phyloP scores from a whole-genome alignment of 2,329 filamentous ascomycete genomes.

The Penicillium crustosum region DNA sequence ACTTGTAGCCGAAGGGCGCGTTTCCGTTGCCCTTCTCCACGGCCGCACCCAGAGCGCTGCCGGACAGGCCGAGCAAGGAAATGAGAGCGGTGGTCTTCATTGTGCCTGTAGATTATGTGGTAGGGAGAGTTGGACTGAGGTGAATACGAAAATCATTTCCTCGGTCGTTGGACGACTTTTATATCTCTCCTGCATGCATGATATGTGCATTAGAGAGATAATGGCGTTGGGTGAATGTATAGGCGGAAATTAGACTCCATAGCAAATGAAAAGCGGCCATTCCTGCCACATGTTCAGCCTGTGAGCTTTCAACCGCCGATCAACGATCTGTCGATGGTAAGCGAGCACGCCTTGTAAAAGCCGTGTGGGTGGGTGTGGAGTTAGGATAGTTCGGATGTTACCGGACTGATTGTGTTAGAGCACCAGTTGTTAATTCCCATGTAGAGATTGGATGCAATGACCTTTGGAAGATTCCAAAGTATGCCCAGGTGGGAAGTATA shows the following conservation, averaged over 20 bases:
- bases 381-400: background rate
- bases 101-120: background rate
- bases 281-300: background rate
- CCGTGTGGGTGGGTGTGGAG: background rate
- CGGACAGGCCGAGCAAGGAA: conserved; percentile 20
- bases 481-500: background rate
- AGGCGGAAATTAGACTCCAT: too few relatives aligned
- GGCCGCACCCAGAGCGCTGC: conserved; percentile 19
- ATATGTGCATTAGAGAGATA: background rate
- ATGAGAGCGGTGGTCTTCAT: conserved; percentile 27
- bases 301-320: background rate
- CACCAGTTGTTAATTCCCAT: background rate
- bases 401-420: background rate
- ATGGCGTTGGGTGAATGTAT: background rate
- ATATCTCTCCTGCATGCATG: conserved; percentile 2
- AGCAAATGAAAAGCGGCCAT: conserved; percentile 2
- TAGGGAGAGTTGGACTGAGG: conserved; percentile 1
- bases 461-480: background rate
- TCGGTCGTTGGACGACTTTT: conserved; percentile 8
- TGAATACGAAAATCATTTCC: conserved; percentile 16
- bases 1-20: conserved; percentile 25
- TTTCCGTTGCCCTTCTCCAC: conserved; percentile 4
- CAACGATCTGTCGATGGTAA: background rate
- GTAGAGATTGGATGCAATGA: background rate
- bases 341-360: background rate